phyloP scores from a whole-genome alignment of 2,329 filamentous ascomycete genomes.

The Myriosclerotinia curreyana region DNA sequence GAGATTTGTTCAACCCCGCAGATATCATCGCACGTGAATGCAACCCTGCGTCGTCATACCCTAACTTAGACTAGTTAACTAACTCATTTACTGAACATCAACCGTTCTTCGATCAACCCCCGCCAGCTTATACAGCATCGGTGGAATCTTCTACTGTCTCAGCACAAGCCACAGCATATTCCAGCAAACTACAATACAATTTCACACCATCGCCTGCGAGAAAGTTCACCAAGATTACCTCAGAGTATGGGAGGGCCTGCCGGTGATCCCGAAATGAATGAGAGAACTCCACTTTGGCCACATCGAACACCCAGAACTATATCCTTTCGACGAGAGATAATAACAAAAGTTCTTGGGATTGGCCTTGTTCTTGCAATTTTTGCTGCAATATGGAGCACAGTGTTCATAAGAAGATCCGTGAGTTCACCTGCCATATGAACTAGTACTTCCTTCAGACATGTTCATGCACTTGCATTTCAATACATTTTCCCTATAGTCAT shows the following conservation, averaged over 20 bases:
- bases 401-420: background rate
- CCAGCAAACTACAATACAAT: constrained; percentile 33
- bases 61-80: background rate
- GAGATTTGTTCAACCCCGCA: background rate
- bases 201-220: constrained; percentile 31
- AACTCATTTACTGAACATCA: constrained; percentile 13
- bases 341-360: constrained; percentile 27
- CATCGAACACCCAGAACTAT: constrained; percentile 13
- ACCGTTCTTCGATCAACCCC: constrained; percentile 26
- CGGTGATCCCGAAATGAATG: constrained; percentile 24
- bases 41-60: constrained; percentile 2
- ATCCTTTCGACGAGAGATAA: constrained; percentile 19
- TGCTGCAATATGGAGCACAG: background rate
- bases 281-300: constrained; percentile 31
- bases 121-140: constrained; percentile 32
- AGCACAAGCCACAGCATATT: constrained; percentile 11
- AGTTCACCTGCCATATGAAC: background rate
- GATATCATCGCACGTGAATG: background rate
- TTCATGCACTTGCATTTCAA: background rate
- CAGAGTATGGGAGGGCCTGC: constrained; percentile 36
- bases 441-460: background rate
- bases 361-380: constrained; percentile 27
- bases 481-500: background rate
- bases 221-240: constrained; percentile 27
- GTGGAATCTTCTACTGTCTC: constrained; percentile 10